Percentiles rank a stretch among this genome's conserved stretches.
These are phyloP conservation scores for Sporothrix protearum DNA, from an alignment of 2,329 filamentous ascomycete species.

Conservation along the genomic window DNA sequence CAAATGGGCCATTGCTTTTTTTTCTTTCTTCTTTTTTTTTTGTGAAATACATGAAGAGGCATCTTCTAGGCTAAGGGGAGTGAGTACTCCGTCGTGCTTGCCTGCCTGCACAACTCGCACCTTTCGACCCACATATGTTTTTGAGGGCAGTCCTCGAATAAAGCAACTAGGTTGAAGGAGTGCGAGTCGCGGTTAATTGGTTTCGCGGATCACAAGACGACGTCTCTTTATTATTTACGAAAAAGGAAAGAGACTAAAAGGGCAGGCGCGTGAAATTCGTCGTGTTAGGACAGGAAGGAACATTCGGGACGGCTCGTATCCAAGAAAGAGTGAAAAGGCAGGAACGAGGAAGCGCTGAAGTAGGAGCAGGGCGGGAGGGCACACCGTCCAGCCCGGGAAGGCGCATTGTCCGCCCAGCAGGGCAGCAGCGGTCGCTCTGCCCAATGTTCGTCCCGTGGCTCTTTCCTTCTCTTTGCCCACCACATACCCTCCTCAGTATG, in stretches of 20 bases:
- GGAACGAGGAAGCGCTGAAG: background rate
- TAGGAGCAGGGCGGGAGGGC: background rate
- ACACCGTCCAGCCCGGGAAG: background rate
- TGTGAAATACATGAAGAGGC: background rate
- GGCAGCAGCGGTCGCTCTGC: background rate
- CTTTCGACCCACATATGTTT: background rate
- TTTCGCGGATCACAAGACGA: background rate
- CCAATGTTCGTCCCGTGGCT: background rate
- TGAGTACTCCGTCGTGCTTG: background rate
- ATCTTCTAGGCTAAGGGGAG: background rate
- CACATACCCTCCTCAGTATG: background rate
- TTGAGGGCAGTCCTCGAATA: too few relatives aligned
- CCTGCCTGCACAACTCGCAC: background rate
- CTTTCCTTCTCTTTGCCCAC: background rate
- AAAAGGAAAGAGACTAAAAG: background rate
- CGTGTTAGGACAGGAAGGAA: background rate
- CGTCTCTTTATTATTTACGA: background rate
- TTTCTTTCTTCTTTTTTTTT: too few relatives aligned
- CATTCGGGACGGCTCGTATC: background rate
- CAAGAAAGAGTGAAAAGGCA: background rate
- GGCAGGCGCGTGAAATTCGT: background rate
- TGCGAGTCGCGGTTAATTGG: conserved; percentile 4
- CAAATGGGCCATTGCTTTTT: background rate
- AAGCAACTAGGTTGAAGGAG: too few relatives aligned
- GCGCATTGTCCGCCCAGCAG: background rate